These are phyloP conservation scores for Ambrosia hybrid DNA, from an alignment of 140 eudicot genomes.

Conservation along the genomic window DNA sequence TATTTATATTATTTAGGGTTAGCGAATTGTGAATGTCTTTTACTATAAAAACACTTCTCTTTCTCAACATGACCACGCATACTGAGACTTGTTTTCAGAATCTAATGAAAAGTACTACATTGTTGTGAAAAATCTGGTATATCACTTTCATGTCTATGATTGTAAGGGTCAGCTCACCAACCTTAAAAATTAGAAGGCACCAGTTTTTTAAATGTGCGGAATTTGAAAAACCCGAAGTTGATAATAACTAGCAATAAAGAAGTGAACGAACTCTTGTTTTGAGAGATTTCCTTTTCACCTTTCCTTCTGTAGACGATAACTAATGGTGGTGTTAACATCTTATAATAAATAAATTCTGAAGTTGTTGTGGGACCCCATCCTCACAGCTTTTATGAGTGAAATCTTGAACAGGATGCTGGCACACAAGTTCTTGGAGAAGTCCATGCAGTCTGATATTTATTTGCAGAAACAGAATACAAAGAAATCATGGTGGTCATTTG, in stretches of 20 bases:
- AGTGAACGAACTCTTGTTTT: neutral
- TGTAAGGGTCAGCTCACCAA: neutral
- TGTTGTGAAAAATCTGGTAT: neutral
- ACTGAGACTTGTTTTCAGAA: neutral
- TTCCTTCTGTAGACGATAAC: neutral
- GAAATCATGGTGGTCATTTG: constrained; percentile 98
- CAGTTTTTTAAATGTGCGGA: neutral
- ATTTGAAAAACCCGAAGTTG: neutral
- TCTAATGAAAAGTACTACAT: neutral
- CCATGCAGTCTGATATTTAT: constrained; percentile 58
- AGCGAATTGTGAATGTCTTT: neutral
- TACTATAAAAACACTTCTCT: constrained; percentile 3
- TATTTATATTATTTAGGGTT: neutral
- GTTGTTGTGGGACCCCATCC: neutral
- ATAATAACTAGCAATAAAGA: constrained; percentile 4
- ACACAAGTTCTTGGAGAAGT: constrained; percentile 87
- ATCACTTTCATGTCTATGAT: neutral
- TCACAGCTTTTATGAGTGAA: constrained; percentile 17
- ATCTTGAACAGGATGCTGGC: constrained; percentile 84
- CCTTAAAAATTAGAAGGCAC: neutral
- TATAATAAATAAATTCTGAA: neutral
- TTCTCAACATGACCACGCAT: neutral
- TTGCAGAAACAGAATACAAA: constrained; percentile 62
- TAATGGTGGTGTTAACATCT: constrained; percentile 9
- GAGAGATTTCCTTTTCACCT: neutral